phyloP scores from a whole-genome alignment of 2,329 filamentous ascomycete genomes.

The Coniochaeta ligniaria region DNA sequence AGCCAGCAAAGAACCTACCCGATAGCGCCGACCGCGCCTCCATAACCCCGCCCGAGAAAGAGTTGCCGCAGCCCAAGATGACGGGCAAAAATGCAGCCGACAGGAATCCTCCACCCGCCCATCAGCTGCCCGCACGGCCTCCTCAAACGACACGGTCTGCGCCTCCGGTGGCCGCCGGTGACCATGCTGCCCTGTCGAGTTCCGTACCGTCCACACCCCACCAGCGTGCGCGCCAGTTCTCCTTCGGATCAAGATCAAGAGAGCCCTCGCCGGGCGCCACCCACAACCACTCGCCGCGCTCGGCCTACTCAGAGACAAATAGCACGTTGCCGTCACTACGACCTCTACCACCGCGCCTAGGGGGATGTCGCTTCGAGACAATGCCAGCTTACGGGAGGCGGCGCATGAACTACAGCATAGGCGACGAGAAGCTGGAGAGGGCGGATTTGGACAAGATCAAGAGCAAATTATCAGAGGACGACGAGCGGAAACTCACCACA shows the following conservation, averaged over 20 bases:
- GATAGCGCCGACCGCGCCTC: conserved; percentile 56
- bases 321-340: conserved; percentile 62
- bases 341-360: conserved; percentile 50
- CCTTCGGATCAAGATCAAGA: conserved; percentile 62
- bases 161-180: neutral
- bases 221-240: conserved; percentile 77
- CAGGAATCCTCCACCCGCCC: conserved; percentile 10
- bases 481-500: conserved; percentile 67
- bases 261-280: conserved; percentile 72
- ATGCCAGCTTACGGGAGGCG: conserved; percentile 73
- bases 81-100: conserved; percentile 18
- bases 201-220: conserved; percentile 92
- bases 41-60: conserved; percentile 47
- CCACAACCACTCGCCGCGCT: conserved; percentile 78
- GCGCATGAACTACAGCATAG: conserved; percentile 86
- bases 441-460: conserved; percentile 67
- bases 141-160: neutral
- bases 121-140: conserved; percentile 8
- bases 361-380: conserved; percentile 83
- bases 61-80: conserved; percentile 39
- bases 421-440: conserved; percentile 69
- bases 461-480: conserved; percentile 60
- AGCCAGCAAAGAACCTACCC: conserved; percentile 39
- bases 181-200: conserved; percentile 54
- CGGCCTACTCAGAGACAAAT: conserved; percentile 84